Percentiles rank a stretch among this genome's conserved stretches.
These are phyloP conservation scores for Fagus sylvatica DNA, from an alignment of 306 rosid genomes.

Conservation along the genomic window DNA sequence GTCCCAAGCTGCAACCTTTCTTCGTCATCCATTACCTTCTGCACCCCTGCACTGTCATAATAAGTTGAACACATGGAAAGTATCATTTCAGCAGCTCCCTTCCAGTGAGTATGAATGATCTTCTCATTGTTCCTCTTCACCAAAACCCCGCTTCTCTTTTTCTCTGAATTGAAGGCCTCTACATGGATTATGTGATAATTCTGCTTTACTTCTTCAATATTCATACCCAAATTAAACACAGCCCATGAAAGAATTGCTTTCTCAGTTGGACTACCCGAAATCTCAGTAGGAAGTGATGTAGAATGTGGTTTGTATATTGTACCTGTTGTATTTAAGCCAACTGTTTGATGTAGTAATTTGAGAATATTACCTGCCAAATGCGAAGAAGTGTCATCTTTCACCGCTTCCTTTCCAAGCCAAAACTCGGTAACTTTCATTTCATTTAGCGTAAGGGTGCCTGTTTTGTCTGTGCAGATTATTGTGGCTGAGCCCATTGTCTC, in stretches of 20 bases:
- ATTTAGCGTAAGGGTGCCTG: constrained; percentile 29
- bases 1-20: constrained; percentile 6
- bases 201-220: constrained; percentile 26
- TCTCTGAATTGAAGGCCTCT: constrained; percentile 26
- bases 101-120: constrained; percentile 18
- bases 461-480: constrained; percentile 31
- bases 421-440: constrained; percentile 30
- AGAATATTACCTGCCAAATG: neutral
- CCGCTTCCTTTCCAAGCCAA: constrained; percentile 25
- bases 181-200: constrained; percentile 21
- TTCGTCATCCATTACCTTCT: constrained; percentile 13
- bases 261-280: constrained; percentile 32
- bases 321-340: constrained; percentile 25
- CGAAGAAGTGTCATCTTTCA: neutral
- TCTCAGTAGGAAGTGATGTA: constrained; percentile 15
- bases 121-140: neutral
- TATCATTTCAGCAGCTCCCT: constrained; percentile 36
- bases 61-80: constrained; percentile 23
- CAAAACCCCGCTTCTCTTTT: constrained; percentile 32
- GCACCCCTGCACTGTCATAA: constrained; percentile 13
- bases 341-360: constrained; percentile 16
- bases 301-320: constrained; percentile 14
- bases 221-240: constrained; percentile 6
- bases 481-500: constrained; percentile 31
- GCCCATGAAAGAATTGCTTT: constrained; percentile 30